Evolutionary conservation across 169 alveolate genomes (phyloP).

Genomic region (Perkinsus olseni): DNA sequence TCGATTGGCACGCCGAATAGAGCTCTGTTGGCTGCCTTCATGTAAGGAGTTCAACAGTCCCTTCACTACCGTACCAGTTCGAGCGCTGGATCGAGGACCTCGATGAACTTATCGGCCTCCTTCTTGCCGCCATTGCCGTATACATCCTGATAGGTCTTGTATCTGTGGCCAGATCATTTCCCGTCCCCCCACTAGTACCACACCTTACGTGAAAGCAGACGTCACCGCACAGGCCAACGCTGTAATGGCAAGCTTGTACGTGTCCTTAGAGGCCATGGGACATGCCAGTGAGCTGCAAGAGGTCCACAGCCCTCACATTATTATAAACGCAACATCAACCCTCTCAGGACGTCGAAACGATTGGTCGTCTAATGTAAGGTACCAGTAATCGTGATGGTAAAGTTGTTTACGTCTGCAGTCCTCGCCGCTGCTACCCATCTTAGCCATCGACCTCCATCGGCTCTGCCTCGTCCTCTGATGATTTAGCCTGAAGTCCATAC

Average conservation of each 20-base stretch:
- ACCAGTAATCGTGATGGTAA: background rate
- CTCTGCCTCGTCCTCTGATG: background rate
- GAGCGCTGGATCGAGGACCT: background rate
- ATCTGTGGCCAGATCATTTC: background rate
- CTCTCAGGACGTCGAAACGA: background rate
- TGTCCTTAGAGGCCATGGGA: background rate
- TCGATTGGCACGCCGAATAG: too few relatives aligned
- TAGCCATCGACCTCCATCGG: conserved; percentile 1
- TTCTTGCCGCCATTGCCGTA: background rate
- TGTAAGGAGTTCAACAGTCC: background rate
- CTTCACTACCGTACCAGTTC: background rate
- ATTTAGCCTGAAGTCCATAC: background rate
- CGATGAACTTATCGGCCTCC: background rate
- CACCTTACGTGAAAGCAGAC: background rate
- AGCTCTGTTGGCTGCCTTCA: background rate
- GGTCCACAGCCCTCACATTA: too few relatives aligned
- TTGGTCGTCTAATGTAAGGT: background rate
- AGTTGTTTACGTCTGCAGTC: background rate
- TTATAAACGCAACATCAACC: background rate
- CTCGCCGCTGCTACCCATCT: background rate
- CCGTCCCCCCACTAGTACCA: background rate
- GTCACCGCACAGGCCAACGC: background rate
- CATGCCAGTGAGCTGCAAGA: too few relatives aligned
- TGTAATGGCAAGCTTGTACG: background rate
- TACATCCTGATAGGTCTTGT: background rate